Evolutionary conservation across 768 basidiomycete genomes (phyloP).

Genomic region (Tubosaeta sp.): DNA sequence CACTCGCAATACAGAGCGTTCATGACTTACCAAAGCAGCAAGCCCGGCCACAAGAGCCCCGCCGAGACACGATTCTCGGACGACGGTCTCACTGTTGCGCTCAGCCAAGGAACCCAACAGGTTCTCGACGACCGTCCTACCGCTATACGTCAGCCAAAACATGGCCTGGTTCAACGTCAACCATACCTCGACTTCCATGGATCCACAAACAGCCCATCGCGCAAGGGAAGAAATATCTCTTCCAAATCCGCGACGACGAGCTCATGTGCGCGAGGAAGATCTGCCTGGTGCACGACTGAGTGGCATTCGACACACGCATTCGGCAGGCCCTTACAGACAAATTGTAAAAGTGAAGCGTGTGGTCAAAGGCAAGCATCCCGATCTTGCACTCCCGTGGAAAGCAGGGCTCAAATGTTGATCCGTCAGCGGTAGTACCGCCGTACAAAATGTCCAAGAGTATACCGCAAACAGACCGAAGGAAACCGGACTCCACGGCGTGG

Average conservation of each 20-base stretch:
- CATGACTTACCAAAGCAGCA: slow-evolving; percentile 58
- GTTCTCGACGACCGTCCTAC: slow-evolving; percentile 58
- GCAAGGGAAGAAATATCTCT: slow-evolving; percentile 85
- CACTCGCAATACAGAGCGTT: slow-evolving; percentile 10
- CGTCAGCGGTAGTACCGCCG: slow-evolving; percentile 43
- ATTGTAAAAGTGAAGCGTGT: slow-evolving; percentile 81
- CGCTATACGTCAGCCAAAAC: slow-evolving; percentile 7
- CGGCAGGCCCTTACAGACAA: slow-evolving; percentile 58
- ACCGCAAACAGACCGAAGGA: slow-evolving; percentile 62
- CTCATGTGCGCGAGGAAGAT: slow-evolving; percentile 53
- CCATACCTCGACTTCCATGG: slow-evolving; percentile 66
- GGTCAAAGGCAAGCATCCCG: slow-evolving; percentile 83
- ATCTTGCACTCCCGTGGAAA: slow-evolving; percentile 54
- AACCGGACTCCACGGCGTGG: slow-evolving; percentile 63
- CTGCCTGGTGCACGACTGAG: slow-evolving; percentile 34
- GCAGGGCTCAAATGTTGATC: slow-evolving; percentile 42
- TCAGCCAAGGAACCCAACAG: slow-evolving; percentile 63
- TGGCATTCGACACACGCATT: slow-evolving; percentile 4
- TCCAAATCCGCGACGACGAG: slow-evolving; percentile 84
- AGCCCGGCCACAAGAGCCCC: slow-evolving; percentile 70
- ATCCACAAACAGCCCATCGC: slow-evolving; percentile 70
- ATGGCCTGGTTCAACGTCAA: neutral
- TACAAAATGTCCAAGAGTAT: slow-evolving; percentile 62
- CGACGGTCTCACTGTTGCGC: slow-evolving; percentile 48
- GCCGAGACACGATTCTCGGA: slow-evolving; percentile 65